Conservation (phyloP, 129 eudicot species). For the Saposhnikovia divaricata region DNA sequence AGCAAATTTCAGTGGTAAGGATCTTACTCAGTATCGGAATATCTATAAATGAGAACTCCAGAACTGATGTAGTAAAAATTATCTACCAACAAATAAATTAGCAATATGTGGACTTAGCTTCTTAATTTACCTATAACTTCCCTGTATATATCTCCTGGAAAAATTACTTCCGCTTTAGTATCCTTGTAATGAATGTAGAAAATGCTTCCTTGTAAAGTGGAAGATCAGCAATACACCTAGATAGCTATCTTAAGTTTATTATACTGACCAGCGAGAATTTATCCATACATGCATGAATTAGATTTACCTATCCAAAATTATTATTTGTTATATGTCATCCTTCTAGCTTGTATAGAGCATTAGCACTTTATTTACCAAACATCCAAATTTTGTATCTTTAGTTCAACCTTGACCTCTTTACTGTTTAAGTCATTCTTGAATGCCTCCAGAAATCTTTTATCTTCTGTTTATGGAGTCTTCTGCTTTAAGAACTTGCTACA, state of each 20-base stretch:
- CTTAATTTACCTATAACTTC: background rate
- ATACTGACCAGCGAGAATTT: background rate
- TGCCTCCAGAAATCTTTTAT: background rate
- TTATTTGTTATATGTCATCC: background rate
- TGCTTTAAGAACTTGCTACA: background rate
- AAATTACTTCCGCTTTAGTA: background rate
- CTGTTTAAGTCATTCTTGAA: background rate
- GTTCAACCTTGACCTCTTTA: background rate
- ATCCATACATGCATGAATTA: too few relatives aligned
- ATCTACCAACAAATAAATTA: background rate
- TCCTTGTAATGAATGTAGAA: background rate
- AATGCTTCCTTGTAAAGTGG: background rate
- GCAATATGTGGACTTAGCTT: background rate
- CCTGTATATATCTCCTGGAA: background rate
- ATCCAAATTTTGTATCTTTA: background rate
- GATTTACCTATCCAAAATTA: background rate
- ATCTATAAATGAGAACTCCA: background rate
- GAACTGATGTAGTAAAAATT: background rate
- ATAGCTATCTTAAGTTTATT: background rate
- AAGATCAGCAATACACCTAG: background rate
- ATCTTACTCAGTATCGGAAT: background rate
- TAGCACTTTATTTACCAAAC: background rate
- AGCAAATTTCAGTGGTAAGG: constrained; percentile 83
- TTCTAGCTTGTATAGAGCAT: background rate
- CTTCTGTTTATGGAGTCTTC: too few relatives aligned